These are phyloP conservation scores for Cercospora janseana DNA, from an alignment of 2,329 filamentous ascomycete genomes.

Conservation along the genomic window DNA sequence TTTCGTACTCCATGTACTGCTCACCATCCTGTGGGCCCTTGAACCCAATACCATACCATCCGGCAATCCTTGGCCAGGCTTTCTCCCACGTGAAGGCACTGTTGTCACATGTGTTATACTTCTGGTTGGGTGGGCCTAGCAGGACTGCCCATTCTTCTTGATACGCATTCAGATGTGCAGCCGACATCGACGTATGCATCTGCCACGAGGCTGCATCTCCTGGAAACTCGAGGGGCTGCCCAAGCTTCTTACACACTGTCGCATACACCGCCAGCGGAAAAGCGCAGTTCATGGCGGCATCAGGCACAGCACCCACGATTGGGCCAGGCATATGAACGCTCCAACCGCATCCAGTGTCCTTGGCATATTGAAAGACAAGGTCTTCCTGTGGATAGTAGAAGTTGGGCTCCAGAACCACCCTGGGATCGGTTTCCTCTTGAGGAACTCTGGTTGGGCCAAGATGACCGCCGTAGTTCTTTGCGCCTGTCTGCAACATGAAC, in stretches of 20 bases:
- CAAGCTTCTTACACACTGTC: constrained; percentile 45
- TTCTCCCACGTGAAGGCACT: constrained; percentile 50
- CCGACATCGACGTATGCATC: constrained; percentile 42
- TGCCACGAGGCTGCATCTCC: constrained; percentile 50
- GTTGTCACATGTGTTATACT: constrained; percentile 52
- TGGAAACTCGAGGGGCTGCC: constrained; percentile 46
- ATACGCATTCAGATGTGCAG: constrained; percentile 50
- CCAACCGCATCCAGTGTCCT: constrained; percentile 42
- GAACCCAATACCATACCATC: constrained; percentile 44
- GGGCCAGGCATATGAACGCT: constrained; percentile 50
- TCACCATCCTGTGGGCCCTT: constrained; percentile 31
- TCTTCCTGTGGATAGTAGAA: constrained; percentile 59
- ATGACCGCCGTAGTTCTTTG: constrained; percentile 54
- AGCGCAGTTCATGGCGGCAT: constrained; percentile 53
- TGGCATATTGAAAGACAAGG: constrained; percentile 45
- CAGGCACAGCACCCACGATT: constrained; percentile 52
- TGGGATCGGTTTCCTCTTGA: constrained; percentile 50
- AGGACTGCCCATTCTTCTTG: constrained; percentile 53
- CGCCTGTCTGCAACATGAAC: constrained; percentile 53
- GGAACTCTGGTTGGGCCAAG: constrained; percentile 48
- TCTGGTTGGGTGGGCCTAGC: constrained; percentile 43
- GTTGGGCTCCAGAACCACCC: constrained; percentile 47
- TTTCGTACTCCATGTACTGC: constrained; percentile 28
- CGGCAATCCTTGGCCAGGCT: constrained; percentile 51
- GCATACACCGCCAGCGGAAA: constrained; percentile 53